Evolutionary conservation across 345 rosid genomes (phyloP).

Genomic region (Ceriops tagal): DNA sequence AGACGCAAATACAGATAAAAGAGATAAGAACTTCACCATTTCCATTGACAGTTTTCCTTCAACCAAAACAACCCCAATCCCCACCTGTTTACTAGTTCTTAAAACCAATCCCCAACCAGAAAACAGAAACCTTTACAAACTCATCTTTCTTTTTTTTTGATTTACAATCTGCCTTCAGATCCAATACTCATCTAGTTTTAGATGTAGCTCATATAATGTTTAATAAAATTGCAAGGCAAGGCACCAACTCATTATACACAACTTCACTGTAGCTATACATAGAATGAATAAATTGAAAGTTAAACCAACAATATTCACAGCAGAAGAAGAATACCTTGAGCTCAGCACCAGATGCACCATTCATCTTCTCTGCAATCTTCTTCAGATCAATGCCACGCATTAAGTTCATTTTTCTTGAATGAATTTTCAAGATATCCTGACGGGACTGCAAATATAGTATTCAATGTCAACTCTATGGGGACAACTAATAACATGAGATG

Average conservation of each 20-base stretch:
- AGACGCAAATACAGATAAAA: not conserved
- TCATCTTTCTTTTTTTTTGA: no score
- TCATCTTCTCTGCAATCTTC: conserved; percentile 98
- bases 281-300: not conserved
- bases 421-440: conserved; percentile 86
- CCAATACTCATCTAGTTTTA: no score
- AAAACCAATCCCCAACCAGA: no score
- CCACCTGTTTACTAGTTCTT: no score
- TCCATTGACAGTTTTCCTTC: not conserved
- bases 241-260: no score
- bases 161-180: no score
- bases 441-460: conserved; percentile 66
- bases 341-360: conserved; percentile 99
- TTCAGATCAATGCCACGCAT: conserved; percentile 98
- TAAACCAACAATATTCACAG: not conserved
- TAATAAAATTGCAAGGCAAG: no score
- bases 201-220: no score
- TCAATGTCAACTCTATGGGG: not conserved
- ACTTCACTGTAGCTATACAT: no score
- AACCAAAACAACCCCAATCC: no score
- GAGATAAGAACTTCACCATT: not conserved
- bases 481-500: not conserved
- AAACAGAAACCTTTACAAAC: no score
- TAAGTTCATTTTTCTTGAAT: conserved; percentile 93
- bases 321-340: conserved; percentile 58